Evolutionary conservation across 2,329 filamentous ascomycete genomes (phyloP).

Genomic region (Piedraia hortae): DNA sequence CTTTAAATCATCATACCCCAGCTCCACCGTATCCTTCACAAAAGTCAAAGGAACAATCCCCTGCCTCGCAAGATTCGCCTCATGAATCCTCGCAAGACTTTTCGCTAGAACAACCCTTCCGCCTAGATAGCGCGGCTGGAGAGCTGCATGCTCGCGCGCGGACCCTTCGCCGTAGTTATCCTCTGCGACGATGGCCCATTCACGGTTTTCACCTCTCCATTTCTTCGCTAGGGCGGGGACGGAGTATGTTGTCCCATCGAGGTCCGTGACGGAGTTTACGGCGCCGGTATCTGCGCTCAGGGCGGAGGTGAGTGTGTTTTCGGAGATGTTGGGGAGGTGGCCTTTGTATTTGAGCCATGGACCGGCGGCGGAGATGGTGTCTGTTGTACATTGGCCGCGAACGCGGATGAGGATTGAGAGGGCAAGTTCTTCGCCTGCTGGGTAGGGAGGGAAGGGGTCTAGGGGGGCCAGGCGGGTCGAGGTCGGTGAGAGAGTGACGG

Average conservation of each 20-base stretch:
- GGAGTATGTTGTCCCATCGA: conserved; percentile 36
- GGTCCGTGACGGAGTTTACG: conserved; percentile 76
- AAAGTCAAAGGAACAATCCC: conserved; percentile 88
- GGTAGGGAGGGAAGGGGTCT: conserved; percentile 73
- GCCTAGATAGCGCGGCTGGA: conserved; percentile 76
- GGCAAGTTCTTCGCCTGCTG: conserved; percentile 37
- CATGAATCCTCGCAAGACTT: conserved; percentile 75
- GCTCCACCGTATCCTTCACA: conserved; percentile 52
- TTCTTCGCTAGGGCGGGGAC: conserved; percentile 68
- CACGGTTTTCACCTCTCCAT: conserved; percentile 48
- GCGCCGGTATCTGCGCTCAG: conserved; percentile 78
- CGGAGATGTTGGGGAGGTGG: conserved; percentile 88
- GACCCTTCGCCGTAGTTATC: conserved; percentile 92
- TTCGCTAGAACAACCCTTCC: conserved; percentile 63
- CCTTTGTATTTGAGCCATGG: conserved; percentile 99
- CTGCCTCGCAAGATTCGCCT: conserved; percentile 93
- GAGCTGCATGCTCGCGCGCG: conserved; percentile 65
- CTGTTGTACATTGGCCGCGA: conserved; percentile 91
- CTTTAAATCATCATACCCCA: conserved; percentile 59
- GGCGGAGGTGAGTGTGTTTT: conserved; percentile 90
- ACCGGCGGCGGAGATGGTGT: conserved; percentile 90
- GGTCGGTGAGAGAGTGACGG: conserved; percentile 58
- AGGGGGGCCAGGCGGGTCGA: conserved; percentile 75
- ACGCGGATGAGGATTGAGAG: conserved; percentile 87
- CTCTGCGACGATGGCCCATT: conserved; percentile 89